Percentiles rank a stretch among this genome's conserved stretches.
Conservation (phyloP, 2,329 filamentous ascomycete species). For the Berkeleyomyces basicola region DNA sequence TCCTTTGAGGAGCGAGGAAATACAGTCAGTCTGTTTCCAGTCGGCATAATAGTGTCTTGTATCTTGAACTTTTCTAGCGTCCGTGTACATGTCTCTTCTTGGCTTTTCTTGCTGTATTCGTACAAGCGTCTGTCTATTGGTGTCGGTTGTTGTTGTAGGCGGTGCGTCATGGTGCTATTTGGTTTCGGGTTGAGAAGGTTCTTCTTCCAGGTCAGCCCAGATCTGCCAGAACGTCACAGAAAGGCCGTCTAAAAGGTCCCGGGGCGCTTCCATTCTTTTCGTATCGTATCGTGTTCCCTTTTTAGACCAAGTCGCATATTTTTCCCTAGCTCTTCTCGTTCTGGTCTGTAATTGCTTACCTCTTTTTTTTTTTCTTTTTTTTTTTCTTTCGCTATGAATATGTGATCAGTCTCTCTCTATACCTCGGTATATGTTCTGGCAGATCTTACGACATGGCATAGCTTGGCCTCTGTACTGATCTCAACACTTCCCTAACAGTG, state of each 20-base stretch:
- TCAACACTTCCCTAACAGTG: background rate
- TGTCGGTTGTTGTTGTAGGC: no score
- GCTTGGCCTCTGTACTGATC: background rate
- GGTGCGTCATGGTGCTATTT: no score
- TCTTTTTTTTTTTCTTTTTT: background rate
- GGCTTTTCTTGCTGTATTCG: no score
- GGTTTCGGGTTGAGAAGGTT: no score
- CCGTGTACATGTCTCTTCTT: no score
- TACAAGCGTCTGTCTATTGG: no score
- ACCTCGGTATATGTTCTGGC: background rate
- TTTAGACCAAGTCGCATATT: background rate
- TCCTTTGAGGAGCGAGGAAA: no score
- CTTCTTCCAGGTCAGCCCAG: no score
- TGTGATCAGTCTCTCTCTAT: background rate
- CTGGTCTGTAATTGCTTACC: background rate
- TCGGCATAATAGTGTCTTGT: no score
- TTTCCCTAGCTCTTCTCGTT: background rate
- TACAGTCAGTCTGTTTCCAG: no score
- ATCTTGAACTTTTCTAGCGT: no score
- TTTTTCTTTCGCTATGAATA: background rate
- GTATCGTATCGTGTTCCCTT: background rate
- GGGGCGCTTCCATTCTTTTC: background rate
- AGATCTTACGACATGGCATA: background rate
- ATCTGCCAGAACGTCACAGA: no score
- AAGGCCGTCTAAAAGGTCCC: background rate